Base-by-base conservation (phyloP, 805 yeast species). In the Metschnikowia proteae region DNA sequence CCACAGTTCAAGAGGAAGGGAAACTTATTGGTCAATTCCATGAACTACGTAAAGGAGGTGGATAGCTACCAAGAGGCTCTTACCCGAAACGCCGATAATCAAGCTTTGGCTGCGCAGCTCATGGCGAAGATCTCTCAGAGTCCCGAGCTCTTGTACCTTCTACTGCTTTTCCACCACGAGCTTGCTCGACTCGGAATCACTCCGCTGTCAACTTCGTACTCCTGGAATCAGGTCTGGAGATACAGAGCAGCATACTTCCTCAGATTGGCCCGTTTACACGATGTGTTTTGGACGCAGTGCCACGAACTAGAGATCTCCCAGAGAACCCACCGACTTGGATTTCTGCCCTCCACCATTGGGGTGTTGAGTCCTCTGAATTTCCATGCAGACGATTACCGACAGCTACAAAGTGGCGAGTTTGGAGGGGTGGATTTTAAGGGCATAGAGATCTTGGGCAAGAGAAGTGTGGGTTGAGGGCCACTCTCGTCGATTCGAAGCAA, bases 321-420 rank as follows among this genome's bases (percentile, higher is more conserved):
- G 35, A 67, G 65, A 26, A 52, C 46, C 7, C 74, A 73, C 52
- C 40, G 39, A 38, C 52, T 73, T 27, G 57, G 59, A 6, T 59
- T 56, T 38, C 54, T 52, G 57, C 60, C 63, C 2, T 36, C 50
- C 11, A 51, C 62, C 33, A 51, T 73, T 13, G 78, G 78, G 10
- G 43, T 72, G 5, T 56, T 73, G 30, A 76, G 73, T 52, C 78
- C 78, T 1, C 50, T 51, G 38, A 60, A 73, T 51, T 73, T 69
- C 52, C 54, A 59, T 1, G 23, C n/a, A 2, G 61, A 60, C 3
- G 58, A 54, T 5, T 68, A 67, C 53, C 38, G 55, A 3, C 56
- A 60, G 39, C 48, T 71, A 3, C 65, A 64, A 50, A 48, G 51
- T 5, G 74, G 74, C 4, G 45, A 28, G 11, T 67, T 55, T 50